These are phyloP conservation scores for Puccinia hordei DNA, from an alignment of 1,284 basidiomycete genomes.

Conservation along the genomic window DNA sequence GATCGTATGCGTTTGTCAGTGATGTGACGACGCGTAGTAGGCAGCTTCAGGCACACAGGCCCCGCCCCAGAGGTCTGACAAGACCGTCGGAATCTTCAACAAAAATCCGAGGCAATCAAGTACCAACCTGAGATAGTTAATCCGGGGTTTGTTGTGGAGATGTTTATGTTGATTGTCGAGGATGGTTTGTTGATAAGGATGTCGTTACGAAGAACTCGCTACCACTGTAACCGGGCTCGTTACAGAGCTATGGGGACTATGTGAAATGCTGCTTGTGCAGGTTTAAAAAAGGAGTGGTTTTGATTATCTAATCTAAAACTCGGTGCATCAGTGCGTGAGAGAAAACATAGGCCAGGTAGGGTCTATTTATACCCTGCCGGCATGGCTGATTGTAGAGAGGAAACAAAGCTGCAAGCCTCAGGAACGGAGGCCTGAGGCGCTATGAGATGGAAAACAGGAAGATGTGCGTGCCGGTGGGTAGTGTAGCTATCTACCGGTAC, in stretches of 20 bases:
- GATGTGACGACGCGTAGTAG: no score
- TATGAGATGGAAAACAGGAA: neutral
- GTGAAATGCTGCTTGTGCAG: neutral
- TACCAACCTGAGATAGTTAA: no score
- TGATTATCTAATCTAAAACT: neutral
- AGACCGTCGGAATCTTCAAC: no score
- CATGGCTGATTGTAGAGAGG: neutral
- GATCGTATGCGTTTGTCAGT: no score
- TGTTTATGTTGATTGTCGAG: no score
- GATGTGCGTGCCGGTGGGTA: no score
- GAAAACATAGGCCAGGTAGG: neutral
- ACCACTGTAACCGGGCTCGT: slow-evolving; percentile 18
- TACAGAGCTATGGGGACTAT: neutral
- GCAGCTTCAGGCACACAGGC: no score
- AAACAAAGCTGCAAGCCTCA: neutral
- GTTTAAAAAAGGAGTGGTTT: neutral
- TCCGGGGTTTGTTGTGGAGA: no score
- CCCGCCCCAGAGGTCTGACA: no score
- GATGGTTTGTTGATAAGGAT: neutral
- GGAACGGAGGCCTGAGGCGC: neutral
- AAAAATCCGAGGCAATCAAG: no score
- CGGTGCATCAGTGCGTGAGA: neutral
- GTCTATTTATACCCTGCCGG: slow-evolving; percentile 1
- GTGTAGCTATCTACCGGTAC: no score
- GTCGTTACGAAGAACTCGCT: neutral